Evolutionary conservation across 1,284 basidiomycete species (phyloP), one percentile per base, ranked within the genome.

Genomic region (Wallemia ichthyophaga): DNA sequence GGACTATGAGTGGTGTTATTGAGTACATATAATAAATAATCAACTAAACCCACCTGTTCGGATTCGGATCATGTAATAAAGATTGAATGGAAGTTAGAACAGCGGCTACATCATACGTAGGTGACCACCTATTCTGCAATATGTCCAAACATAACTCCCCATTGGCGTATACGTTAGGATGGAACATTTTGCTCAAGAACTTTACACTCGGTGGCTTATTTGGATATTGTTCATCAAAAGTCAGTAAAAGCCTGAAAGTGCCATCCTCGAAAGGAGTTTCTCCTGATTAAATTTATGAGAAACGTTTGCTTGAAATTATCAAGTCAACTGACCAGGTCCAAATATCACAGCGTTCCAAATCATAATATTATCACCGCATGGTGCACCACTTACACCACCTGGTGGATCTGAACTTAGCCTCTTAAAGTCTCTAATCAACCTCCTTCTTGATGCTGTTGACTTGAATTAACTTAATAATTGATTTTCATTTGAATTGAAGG

Each of bases 261-360:
- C 92, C 92, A 67, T 96, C 92, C 72, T 96, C 92, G 69, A 98
- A 98, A 0, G 92, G 92, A 15, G 91, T 98, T 63, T 96, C 92
- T 68, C 83, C 91, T 94, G 68, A n/a, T 13, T 19, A 24, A 25
- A 15, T 2, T 56, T 24, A 56, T 25, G 15, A 25, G 55, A 27
- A 27, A 25, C 17, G 17, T 31, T 7, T 19, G 25, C 15, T 19
- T 33, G 27, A 25, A 57, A 57, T 56, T 23, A 7, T 13, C 37
- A 11, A 57, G 21, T 25, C 37, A 7, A 72, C 81, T 66, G 61
- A 87, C 89, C 83, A 70, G 92, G 92, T 0, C 92, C 92, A 68
- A 98, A 96, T 65, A 98, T 98, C 64, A 98, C 92, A 1, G 92
- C 92, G 67, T 98, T 96, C 92, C 92, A 98, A 13, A 96, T 76